A percentile compares a stretch with the other conserved stretches of the same genome.
Evolutionary conservation across 2,329 filamentous ascomycete genomes (phyloP).

Genomic region (Hymenoscyphus fructigenus): DNA sequence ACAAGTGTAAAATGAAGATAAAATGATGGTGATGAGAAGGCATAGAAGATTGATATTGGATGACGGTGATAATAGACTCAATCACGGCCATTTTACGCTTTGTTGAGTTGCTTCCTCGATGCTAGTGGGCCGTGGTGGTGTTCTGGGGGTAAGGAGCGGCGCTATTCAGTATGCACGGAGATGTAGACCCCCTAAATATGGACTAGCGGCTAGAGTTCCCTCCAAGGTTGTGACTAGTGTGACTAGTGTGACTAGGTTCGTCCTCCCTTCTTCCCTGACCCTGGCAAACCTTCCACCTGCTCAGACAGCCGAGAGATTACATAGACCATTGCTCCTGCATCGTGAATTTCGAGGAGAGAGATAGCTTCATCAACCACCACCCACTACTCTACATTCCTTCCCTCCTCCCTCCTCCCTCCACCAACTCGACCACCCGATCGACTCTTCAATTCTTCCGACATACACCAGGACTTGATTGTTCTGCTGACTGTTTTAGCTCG

Average conservation of each 20-base stretch:
- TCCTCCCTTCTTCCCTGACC: too few species aligned
- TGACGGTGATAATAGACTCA: neutral
- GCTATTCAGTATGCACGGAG: too few species aligned
- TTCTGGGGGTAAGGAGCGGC: neutral
- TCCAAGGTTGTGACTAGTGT: too few species aligned
- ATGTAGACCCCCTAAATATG: too few species aligned
- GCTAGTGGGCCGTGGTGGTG: neutral
- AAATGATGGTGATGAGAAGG: neutral
- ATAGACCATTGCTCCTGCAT: neutral
- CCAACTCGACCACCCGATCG: conserved; percentile 2
- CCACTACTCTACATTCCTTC: neutral
- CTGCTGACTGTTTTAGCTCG: neutral
- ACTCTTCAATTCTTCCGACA: conserved; percentile 10
- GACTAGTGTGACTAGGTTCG: too few species aligned
- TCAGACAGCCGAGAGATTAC: neutral
- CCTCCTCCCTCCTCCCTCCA: neutral
- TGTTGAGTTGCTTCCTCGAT: neutral
- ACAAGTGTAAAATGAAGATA: neutral
- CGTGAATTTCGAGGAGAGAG: neutral
- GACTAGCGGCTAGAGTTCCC: too few species aligned
- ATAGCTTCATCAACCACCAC: neutral
- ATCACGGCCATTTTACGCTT: neutral
- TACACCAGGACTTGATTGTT: conserved; percentile 12
- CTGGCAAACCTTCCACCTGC: neutral
- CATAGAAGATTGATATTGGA: neutral